phyloP scores from a whole-genome alignment of 805 yeast species.

The Starmerella potacharoeniae region DNA sequence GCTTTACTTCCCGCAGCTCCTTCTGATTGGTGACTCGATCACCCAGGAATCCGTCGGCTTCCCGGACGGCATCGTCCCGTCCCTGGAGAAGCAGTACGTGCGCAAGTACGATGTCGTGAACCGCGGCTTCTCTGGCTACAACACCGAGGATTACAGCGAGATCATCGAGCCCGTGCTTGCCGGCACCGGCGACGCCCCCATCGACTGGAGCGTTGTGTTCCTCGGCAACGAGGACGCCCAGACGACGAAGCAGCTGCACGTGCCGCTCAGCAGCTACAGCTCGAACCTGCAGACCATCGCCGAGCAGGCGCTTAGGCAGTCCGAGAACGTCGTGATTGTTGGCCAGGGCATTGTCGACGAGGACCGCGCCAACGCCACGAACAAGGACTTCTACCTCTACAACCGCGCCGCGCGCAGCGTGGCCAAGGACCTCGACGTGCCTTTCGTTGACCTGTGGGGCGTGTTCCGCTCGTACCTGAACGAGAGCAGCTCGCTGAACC shows the following conservation, averaged over 20 bases:
- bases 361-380: constrained; percentile 10
- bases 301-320: constrained; percentile 9
- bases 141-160: constrained; percentile 37
- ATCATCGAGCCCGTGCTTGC: constrained; percentile 41
- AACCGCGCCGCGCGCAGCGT: constrained; percentile 39
- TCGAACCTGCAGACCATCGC: constrained; percentile 41
- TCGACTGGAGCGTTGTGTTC: constrained; percentile 44
- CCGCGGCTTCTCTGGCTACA: constrained; percentile 74
- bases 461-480: constrained; percentile 35
- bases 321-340: constrained; percentile 7
- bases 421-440: constrained; percentile 38
- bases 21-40: constrained; percentile 62
- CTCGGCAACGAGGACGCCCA: constrained; percentile 72
- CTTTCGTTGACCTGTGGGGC: constrained; percentile 47
- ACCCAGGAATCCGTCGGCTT: constrained; percentile 43
- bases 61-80: constrained; percentile 40
- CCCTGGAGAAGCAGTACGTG: constrained; percentile 36
- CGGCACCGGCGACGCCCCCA: constrained; percentile 28
- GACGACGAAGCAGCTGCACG: constrained; percentile 35
- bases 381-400: constrained; percentile 30
- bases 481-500: constrained; percentile 30
- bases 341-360: constrained; percentile 13
- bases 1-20: constrained; percentile 29
- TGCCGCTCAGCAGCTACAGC: constrained; percentile 40
- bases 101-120: constrained; percentile 58